These are phyloP conservation scores for Cunninghamia lanceolata DNA, from an alignment of 75 land plant genomes.

Conservation along the genomic window DNA sequence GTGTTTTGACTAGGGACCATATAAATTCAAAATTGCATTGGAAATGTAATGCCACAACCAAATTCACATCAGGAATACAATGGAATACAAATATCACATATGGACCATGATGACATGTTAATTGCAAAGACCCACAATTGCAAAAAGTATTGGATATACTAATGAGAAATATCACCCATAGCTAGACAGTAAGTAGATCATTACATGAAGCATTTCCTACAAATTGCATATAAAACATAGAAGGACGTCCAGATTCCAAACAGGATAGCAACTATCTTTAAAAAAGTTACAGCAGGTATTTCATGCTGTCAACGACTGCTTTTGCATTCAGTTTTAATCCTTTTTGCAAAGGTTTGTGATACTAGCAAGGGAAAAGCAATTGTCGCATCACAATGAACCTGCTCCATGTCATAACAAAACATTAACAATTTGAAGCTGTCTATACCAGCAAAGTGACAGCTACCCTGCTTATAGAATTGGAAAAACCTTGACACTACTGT, in stretches of 20 bases:
- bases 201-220: neutral
- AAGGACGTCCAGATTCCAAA: neutral
- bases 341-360: slow-evolving; percentile 74
- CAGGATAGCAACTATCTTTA: neutral
- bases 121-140: neutral
- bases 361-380: slow-evolving; percentile 88
- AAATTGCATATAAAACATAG: neutral
- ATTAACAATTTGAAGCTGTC: neutral
- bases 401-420: slow-evolving; percentile 2
- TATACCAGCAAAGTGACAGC: neutral
- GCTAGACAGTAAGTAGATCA: neutral
- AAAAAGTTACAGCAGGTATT: neutral
- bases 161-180: neutral
- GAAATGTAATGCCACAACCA: neutral
- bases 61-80: neutral
- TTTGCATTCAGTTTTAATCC: neutral
- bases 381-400: slow-evolving; percentile 95
- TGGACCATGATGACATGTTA: neutral
- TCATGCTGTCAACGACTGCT: slow-evolving; percentile 1
- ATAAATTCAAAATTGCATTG: neutral
- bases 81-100: neutral
- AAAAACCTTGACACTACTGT: neutral
- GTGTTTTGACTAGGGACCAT: neutral
- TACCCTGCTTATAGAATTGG: neutral
- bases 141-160: neutral